A percentile compares a stretch with the other conserved stretches of the same genome.
Conservation (phyloP, 2,329 filamentous ascomycete genomes). For the Pseudopyrenochaeta lycopersici region DNA sequence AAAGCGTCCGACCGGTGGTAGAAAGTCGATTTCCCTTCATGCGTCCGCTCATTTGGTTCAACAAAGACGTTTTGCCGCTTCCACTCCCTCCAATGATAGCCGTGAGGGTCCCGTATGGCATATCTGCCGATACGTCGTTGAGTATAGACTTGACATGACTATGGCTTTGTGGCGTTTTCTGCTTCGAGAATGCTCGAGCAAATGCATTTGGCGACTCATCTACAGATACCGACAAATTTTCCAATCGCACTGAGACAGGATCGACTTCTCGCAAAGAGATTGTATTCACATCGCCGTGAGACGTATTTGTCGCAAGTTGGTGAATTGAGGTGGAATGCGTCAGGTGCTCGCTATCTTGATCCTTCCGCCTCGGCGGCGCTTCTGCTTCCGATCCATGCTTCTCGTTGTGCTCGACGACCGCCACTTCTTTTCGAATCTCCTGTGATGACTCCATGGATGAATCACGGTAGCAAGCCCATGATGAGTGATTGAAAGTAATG, state of each 20-base stretch:
- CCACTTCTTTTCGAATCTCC: slow-evolving; percentile 12
- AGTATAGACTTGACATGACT: slow-evolving; percentile 62
- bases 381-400: slow-evolving; percentile 1
- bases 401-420: not conserved
- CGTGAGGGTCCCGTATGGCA: slow-evolving; percentile 72
- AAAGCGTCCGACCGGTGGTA: slow-evolving; percentile 64
- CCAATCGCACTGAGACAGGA: slow-evolving; percentile 63
- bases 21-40: slow-evolving; percentile 65
- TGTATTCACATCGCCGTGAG: slow-evolving; percentile 36
- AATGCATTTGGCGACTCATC: slow-evolving; percentile 61
- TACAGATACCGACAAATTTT: slow-evolving; percentile 64
- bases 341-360: not conserved
- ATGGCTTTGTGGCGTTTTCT: slow-evolving; percentile 27
- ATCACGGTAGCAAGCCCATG: slow-evolving; percentile 16
- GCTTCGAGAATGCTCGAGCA: slow-evolving; percentile 36
- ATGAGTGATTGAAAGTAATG: slow-evolving; percentile 11
- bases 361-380: slow-evolving; percentile 4
- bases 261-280: slow-evolving; percentile 62
- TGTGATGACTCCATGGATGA: slow-evolving; percentile 18
- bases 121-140: slow-evolving; percentile 69
- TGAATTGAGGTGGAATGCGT: slow-evolving; percentile 17
- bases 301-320: slow-evolving; percentile 24
- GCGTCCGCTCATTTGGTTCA: slow-evolving; percentile 76
- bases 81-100: slow-evolving; percentile 80
- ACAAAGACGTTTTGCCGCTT: slow-evolving; percentile 67